Evolutionary conservation across 2,329 filamentous ascomycete species (phyloP).

Genomic region (Xylaria multiplex): DNA sequence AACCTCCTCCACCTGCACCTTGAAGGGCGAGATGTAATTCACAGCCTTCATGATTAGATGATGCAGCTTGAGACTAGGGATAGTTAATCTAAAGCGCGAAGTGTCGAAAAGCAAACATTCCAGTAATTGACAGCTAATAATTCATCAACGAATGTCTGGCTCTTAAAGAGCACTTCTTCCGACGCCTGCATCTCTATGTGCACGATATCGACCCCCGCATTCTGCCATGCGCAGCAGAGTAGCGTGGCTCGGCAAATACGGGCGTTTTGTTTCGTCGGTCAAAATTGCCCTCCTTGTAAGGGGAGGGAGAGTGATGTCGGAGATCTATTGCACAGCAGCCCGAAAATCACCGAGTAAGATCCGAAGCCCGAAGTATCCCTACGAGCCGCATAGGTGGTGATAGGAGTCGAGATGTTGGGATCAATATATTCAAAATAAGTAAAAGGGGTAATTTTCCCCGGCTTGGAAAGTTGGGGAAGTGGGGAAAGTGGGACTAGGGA

Average conservation of each 20-base stretch:
- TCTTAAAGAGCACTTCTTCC: neutral
- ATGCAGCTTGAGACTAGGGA: neutral
- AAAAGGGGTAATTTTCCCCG: slow-evolving; percentile 17
- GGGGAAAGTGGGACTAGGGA: slow-evolving; percentile 1
- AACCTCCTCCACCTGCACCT: slow-evolving; percentile 24
- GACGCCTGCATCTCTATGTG: neutral
- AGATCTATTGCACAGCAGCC: neutral
- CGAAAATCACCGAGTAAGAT: slow-evolving; percentile 4
- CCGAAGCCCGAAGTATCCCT: slow-evolving; percentile 5
- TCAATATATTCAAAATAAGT: neutral
- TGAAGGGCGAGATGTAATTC: slow-evolving; percentile 18
- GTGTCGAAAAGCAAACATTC: neutral
- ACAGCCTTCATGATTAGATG: slow-evolving; percentile 24
- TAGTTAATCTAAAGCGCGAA: neutral
- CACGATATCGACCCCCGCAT: slow-evolving; percentile 6
- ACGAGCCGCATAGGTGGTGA: too few species aligned
- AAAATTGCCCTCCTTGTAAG: slow-evolving; percentile 4
- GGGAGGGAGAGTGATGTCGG: neutral
- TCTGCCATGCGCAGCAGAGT: neutral
- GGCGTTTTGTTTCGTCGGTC: neutral
- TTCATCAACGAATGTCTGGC: neutral
- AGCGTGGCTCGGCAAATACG: slow-evolving; percentile 3
- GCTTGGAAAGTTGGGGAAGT: slow-evolving; percentile 7
- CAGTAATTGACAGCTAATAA: too few species aligned
- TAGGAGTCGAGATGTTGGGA: too few species aligned